A percentile compares a stretch with the other conserved stretches of the same genome.
Conservation (phyloP, 495 filamentous ascomycete genomes). For the Neurospora intermedia region DNA sequence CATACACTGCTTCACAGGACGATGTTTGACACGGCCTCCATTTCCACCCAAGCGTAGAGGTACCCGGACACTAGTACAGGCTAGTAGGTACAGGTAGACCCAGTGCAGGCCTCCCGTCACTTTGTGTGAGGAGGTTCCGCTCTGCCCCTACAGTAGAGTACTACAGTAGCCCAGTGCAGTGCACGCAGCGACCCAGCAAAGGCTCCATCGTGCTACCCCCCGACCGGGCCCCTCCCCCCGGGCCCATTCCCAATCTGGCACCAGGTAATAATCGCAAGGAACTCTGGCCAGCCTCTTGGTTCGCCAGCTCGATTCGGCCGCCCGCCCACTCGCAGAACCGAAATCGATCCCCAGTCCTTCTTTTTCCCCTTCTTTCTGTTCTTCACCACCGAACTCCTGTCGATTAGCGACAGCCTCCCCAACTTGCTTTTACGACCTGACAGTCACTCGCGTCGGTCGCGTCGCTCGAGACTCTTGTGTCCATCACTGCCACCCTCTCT, state of each 20-base stretch:
- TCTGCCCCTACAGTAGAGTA: neutral
- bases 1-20: neutral
- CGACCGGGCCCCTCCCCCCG: slow-evolving; percentile 1
- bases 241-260: slow-evolving; percentile 12
- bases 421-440: neutral
- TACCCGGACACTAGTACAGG: neutral
- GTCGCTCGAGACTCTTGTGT: neutral
- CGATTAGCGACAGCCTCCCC: neutral
- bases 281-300: slow-evolving; percentile 18
- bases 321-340: slow-evolving; percentile 4
- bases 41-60: neutral
- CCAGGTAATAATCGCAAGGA: slow-evolving; percentile 17
- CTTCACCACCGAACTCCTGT: neutral
- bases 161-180: slow-evolving; percentile 4
- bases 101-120: neutral
- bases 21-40: neutral
- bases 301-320: slow-evolving; percentile 7
- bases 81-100: neutral
- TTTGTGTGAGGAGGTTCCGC: neutral
- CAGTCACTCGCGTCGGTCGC: neutral
- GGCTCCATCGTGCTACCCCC: slow-evolving; percentile 4
- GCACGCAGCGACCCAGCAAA: slow-evolving; percentile 11
- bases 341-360: slow-evolving; percentile 2
- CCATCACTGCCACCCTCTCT: neutral
- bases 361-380: slow-evolving; percentile 5